Percentiles rank a stretch among this genome's conserved stretches.
phyloP scores from a whole-genome alignment of 768 basidiomycete species.

The Phaeotremella skinneri region DNA sequence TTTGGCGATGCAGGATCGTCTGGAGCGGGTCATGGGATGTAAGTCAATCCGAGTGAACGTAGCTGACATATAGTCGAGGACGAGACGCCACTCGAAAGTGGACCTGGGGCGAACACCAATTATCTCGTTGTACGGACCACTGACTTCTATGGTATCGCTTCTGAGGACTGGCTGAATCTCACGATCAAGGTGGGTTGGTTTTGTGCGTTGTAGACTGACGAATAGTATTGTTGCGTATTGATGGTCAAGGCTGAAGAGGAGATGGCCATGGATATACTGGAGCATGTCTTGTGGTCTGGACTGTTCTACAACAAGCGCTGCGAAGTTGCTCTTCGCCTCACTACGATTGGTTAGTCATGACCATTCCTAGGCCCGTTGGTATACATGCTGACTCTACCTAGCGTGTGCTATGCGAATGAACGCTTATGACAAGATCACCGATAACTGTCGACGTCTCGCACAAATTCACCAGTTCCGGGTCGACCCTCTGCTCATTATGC shows the following conservation, averaged over 20 bases:
- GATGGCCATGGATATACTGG: conserved; percentile 44
- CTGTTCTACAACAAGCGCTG: conserved; percentile 59
- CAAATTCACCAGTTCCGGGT: conserved; percentile 79
- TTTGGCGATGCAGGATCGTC: conserved; percentile 49
- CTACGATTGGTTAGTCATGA: conserved; percentile 67
- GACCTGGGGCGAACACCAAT: conserved; percentile 31
- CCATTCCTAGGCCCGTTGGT: too few species aligned
- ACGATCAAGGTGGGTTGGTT: conserved; percentile 70
- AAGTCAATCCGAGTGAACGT: conserved; percentile 7
- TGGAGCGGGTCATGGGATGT: conserved; percentile 49
- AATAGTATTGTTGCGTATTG: conserved; percentile 48
- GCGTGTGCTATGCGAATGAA: conserved; percentile 69
- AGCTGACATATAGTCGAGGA: conserved; percentile 28
- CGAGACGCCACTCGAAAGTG: conserved; percentile 21
- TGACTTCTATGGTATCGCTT: conserved; percentile 74
- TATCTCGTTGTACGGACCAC: conserved; percentile 57
- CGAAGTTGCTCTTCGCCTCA: conserved; percentile 71
- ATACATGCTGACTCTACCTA: conserved; percentile 45
- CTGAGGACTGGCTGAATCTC: conserved; percentile 79
- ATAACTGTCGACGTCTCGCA: conserved; percentile 73
- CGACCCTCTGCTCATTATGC: conserved; percentile 73
- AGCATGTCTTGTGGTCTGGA: conserved; percentile 45
- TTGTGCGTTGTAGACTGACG: neutral
- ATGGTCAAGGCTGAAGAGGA: conserved; percentile 49
- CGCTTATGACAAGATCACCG: conserved; percentile 62